phyloP scores from a whole-genome alignment of 345 rosid genomes.

The Euclidium syriacum region DNA sequence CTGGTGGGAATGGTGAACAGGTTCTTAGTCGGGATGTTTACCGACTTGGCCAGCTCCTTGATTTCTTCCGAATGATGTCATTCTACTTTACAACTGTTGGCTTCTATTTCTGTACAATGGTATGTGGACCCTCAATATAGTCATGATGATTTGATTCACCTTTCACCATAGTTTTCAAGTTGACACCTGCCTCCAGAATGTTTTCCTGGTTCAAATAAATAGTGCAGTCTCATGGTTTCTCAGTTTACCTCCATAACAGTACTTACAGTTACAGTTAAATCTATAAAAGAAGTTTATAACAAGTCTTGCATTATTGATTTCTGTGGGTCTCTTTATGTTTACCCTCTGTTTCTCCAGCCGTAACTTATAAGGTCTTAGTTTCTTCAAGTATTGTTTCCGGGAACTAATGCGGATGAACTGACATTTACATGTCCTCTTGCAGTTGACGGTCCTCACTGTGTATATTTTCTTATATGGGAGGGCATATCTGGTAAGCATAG shows the following conservation, averaged over 20 bases:
- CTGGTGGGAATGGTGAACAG: conserved; percentile 99
- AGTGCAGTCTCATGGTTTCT: neutral
- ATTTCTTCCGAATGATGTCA: conserved; percentile 97
- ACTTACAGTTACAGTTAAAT: neutral
- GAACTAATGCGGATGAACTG: conserved; percentile 15
- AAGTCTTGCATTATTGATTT: neutral
- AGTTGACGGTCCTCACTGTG: conserved; percentile 90
- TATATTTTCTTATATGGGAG: conserved; percentile 87
- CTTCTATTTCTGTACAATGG: conserved; percentile 91
- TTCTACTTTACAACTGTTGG: conserved; percentile 97
- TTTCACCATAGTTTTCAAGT: conserved; percentile 4
- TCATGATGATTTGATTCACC: neutral
- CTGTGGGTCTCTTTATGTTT: neutral
- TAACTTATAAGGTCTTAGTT: conserved; percentile 19
- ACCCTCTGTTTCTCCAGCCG: neutral
- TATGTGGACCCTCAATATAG: conserved; percentile 31
- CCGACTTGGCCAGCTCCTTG: conserved; percentile 98
- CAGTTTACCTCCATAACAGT: neutral
- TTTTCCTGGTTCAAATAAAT: neutral
- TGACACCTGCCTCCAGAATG: conserved; percentile 7
- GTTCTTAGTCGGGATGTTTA: conserved; percentile 96
- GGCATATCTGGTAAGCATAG: conserved; percentile 71
- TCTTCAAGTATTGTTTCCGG: conserved; percentile 8
- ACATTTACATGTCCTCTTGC: conserved; percentile 36
- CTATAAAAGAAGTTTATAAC: neutral